These are phyloP conservation scores for Arthrobotrys sphaeroides DNA, from an alignment of 2,329 filamentous ascomycete genomes.

Conservation along the genomic window DNA sequence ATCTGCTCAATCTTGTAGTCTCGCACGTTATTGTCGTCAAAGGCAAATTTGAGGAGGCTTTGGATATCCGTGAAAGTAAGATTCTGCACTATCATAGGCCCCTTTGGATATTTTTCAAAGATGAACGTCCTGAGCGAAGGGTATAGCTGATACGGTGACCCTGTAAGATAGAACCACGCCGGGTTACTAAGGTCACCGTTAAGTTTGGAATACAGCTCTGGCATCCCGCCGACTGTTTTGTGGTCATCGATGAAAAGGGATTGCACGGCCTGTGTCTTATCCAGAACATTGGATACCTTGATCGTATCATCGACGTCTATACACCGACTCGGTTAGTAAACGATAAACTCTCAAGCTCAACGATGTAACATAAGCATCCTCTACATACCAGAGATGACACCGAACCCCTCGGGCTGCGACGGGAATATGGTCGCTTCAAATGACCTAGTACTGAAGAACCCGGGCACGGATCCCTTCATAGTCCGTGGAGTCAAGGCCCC, in stretches of 20 bases:
- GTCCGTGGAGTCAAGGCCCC: slow-evolving; percentile 4
- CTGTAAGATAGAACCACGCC: slow-evolving; percentile 91
- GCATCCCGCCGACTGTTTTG: slow-evolving; percentile 80
- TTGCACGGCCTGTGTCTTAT: slow-evolving; percentile 79
- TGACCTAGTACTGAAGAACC: slow-evolving; percentile 5
- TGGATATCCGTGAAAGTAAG: slow-evolving; percentile 61
- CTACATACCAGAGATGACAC: slow-evolving; percentile 37
- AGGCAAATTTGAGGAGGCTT: not conserved
- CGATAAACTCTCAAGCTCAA: not conserved
- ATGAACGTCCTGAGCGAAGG: slow-evolving; percentile 83
- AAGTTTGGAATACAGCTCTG: slow-evolving; percentile 78
- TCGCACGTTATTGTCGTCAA: slow-evolving; percentile 66
- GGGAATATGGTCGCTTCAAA: slow-evolving; percentile 32
- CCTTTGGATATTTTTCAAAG: slow-evolving; percentile 74
- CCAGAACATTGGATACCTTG: slow-evolving; percentile 84
- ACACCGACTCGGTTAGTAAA: not conserved
- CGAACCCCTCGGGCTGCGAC: slow-evolving; percentile 25
- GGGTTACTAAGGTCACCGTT: slow-evolving; percentile 67
- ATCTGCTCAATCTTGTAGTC: slow-evolving; percentile 87
- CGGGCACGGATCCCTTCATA: slow-evolving; percentile 17
- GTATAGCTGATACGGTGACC: slow-evolving; percentile 93
- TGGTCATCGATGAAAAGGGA: slow-evolving; percentile 85
- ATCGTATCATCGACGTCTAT: slow-evolving; percentile 93
- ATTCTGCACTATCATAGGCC: slow-evolving; percentile 85
- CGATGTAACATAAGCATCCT: not conserved